Percentiles rank a stretch among this genome's conserved stretches.
Evolutionary conservation across 1,284 basidiomycete species (phyloP).

Genomic region (Ganoderma resinaceum): DNA sequence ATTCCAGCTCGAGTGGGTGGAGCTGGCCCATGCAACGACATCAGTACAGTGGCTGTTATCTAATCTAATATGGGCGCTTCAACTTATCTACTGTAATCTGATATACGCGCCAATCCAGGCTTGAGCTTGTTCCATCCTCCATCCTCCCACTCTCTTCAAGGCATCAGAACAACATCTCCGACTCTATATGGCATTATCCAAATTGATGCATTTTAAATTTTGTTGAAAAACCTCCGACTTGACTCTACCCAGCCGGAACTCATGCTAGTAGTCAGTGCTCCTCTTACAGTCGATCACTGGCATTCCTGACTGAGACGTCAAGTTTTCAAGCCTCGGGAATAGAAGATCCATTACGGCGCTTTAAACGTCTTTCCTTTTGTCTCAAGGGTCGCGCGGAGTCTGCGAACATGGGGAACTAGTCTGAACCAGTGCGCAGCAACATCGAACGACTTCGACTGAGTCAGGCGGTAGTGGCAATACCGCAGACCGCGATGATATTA

Average conservation of each 20-base stretch:
- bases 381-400: no score
- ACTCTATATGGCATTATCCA: no score
- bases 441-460: no score
- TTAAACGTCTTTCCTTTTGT: not conserved
- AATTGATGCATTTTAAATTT: no score
- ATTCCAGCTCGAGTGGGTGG: not conserved
- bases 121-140: not conserved
- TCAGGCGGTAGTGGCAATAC: not conserved
- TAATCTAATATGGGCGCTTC: not conserved
- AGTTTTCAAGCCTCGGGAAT: not conserved
- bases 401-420: no score
- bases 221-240: no score
- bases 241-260: no score
- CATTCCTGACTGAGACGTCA: not conserved
- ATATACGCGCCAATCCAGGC: no score
- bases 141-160: not conserved
- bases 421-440: no score
- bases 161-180: no score
- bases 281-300: no score
- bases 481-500: not conserved
- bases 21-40: not conserved
- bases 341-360: not conserved
- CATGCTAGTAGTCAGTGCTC: no score
- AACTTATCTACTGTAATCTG: constrained; percentile 1
- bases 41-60: not conserved